Base-by-base conservation (phyloP, 352 stramenopile species). In the Globisporangium middletonii region DNA sequence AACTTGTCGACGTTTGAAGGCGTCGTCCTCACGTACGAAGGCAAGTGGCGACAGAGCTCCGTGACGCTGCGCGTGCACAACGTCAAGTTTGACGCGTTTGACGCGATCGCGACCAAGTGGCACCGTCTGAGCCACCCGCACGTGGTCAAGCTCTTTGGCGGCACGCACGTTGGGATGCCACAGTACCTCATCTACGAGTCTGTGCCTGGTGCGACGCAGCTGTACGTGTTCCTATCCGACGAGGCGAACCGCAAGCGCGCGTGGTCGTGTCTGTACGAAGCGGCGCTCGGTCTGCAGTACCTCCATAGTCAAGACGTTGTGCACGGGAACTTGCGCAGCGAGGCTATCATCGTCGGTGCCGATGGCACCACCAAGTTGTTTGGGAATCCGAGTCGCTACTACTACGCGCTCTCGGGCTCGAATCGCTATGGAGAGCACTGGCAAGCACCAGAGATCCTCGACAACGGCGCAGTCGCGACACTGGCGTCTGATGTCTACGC, bases 401-500 rank as follows among this genome's bases (percentile, higher is more conserved):
- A 26, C n/a, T 30, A 15, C 6, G n/a, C 19, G 8, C 11, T 23
- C 18, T 9, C 6, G 4, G 2, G 23, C 2, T 11, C 26, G 26
- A 26, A 41, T 15, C 16, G 48, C 5, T 26, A 16, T 18, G 27
- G 13, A 15, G 26, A 26, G 13, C 35, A 53, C 28, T 57, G 67
- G 67, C 62, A 57, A 16, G 57, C 63, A 19, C 67, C 67, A 18
- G 49, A 68, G 49, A 37, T 59, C 11, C n/a, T 64, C 11, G 13
- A 11, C 0, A 52, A 50, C 13, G 16, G 7, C 2, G 52, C 65
- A 9, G 2, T 46, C 64, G 3, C 23, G 23, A 23, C 23, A 23
- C 53, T 56, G 11, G 57, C 43, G 8, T 66, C 58, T 8, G 65
- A 75, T 18, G 43, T 73, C 18, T 73, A 65, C 15, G 71, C 68